Conservation (phyloP, 2,329 filamentous ascomycete species). For the Thielaviopsis ethacetica region DNA sequence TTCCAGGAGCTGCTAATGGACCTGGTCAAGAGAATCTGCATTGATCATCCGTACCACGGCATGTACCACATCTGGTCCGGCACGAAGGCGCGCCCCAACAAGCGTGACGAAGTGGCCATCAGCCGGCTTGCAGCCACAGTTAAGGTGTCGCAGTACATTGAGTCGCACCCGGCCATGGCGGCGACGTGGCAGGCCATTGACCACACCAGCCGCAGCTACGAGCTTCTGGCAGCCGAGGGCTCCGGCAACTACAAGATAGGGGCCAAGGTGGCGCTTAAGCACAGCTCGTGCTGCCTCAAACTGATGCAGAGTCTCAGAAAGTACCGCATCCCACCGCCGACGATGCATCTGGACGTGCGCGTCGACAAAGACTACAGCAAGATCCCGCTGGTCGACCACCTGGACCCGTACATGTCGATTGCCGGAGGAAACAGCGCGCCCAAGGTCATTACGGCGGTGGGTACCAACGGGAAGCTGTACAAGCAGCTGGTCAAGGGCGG, state of each 20-base stretch:
- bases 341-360: constrained; percentile 66
- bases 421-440: constrained; percentile 83
- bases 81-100: constrained; percentile 49
- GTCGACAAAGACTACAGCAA: constrained; percentile 57
- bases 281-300: constrained; percentile 43
- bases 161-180: constrained; percentile 31
- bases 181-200: constrained; percentile 56
- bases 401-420: constrained; percentile 64
- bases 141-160: constrained; percentile 46
- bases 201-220: constrained; percentile 52
- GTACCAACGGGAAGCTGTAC: constrained; percentile 61
- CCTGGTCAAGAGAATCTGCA: constrained; percentile 69
- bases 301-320: constrained; percentile 47
- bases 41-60: constrained; percentile 87
- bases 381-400: constrained; percentile 56
- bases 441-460: constrained; percentile 76
- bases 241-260: constrained; percentile 52
- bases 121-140: constrained; percentile 60
- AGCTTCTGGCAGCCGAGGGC: constrained; percentile 46
- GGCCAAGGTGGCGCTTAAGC: constrained; percentile 45
- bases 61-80: constrained; percentile 94
- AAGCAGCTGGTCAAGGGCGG: constrained; percentile 92
- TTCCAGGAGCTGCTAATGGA: constrained; percentile 66
- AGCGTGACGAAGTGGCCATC: constrained; percentile 56
- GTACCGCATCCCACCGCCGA: constrained; percentile 69